phyloP scores from a whole-genome alignment of 164 flowering plant genomes.

The Saururus chinensis region DNA sequence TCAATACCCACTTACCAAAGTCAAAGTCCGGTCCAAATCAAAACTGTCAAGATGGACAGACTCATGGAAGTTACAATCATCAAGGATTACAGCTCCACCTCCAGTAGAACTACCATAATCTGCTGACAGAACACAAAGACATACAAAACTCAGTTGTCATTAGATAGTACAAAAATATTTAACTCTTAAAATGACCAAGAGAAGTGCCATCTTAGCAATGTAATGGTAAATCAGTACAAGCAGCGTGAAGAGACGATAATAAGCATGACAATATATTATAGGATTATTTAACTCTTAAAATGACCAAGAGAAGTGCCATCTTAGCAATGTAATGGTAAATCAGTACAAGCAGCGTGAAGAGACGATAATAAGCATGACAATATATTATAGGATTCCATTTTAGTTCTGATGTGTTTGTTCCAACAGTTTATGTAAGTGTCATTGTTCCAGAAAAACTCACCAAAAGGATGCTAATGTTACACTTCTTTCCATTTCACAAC shows the following conservation, averaged over 20 bases:
- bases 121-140: slow-evolving; percentile 15
- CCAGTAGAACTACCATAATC: slow-evolving; percentile 78
- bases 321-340: too few species aligned
- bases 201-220: background rate
- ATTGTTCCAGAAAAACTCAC: background rate
- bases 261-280: too few species aligned
- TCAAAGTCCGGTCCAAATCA: slow-evolving; percentile 75
- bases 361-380: background rate
- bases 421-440: too few species aligned
- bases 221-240: too few species aligned
- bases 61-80: slow-evolving; percentile 98
- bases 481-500: background rate
- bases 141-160: background rate
- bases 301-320: background rate
- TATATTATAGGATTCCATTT: too few species aligned
- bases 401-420: too few species aligned
- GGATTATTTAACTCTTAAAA: background rate
- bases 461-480: background rate
- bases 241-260: background rate
- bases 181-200: background rate
- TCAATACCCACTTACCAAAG: slow-evolving; percentile 46
- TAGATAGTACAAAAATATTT: background rate
- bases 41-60: slow-evolving; percentile 94
- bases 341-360: background rate
- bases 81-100: slow-evolving; percentile 70